These are phyloP conservation scores for Oryza punctata DNA, from an alignment of 176 grass and related monocot genomes.

Conservation along the genomic window DNA sequence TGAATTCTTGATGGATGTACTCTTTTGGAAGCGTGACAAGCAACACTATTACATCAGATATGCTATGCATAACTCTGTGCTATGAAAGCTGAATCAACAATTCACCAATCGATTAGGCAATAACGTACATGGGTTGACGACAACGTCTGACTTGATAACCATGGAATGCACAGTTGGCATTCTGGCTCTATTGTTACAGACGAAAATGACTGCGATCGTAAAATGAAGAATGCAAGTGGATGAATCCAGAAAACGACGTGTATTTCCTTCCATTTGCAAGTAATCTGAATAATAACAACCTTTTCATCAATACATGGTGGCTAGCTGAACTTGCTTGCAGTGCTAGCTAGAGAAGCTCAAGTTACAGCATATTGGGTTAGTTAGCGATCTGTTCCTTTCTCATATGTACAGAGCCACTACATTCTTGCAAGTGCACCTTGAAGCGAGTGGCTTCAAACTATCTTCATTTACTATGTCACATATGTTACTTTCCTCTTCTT, in stretches of 20 bases:
- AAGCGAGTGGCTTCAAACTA: conserved; percentile 54
- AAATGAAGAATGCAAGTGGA: background rate
- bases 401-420: conserved; percentile 44
- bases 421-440: conserved; percentile 36
- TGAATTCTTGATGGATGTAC: background rate
- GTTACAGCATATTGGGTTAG: conserved; percentile 30
- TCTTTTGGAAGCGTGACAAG: conserved; percentile 24
- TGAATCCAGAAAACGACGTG: background rate
- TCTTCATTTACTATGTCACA: conserved; percentile 27
- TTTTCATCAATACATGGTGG: conserved; percentile 9
- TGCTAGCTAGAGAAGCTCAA: background rate
- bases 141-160: background rate
- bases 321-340: conserved; percentile 9
- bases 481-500: background rate
- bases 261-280: conserved; percentile 9
- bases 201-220: background rate
- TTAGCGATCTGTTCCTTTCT: conserved; percentile 1
- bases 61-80: background rate
- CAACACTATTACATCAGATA: background rate
- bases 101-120: background rate
- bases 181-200: background rate
- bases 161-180: background rate
- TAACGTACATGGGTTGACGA: background rate
- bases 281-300: background rate
- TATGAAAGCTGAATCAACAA: background rate